Base-by-base conservation (phyloP, 257 asterid species). In the Gentiana straminea region DNA sequence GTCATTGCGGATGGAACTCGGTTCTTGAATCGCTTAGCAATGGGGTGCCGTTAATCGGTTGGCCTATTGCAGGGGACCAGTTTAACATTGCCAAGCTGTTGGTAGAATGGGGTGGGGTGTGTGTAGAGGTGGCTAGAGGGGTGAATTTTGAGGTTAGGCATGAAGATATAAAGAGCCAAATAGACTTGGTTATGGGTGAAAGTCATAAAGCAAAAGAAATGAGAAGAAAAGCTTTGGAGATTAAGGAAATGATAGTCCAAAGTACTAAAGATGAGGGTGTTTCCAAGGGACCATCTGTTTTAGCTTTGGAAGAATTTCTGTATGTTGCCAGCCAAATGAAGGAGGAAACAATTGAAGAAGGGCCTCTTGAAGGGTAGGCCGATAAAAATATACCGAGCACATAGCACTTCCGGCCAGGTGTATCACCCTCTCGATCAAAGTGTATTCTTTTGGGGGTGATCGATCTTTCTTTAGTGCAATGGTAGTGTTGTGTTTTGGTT, bases 1-100 rank as follows among this genome's bases (percentile, higher is more conserved):
- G 78, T 35, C 84, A 79, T n/a, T 84, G 84, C 45, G 85, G 90
- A 3, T 81, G 90, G 90, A 84, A 84, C 50, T 84, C 90, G 8
- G 74, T 75, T 33, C 73, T 81, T 55, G 90, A 84, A 60, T 65
- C 90, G 7, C 75, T 84, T 0, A 51, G 45, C 11, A 65, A 70
- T 35, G 85, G 85, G 2, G 79, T 84, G 41, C 79, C 85, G 2
- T 8, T 81, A 2, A 69, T 84, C 15, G 71, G 81, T 9, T 84
- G 94, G 90, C 83, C 86, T 5, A 79, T 81, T 68, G 81, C 73
- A 3, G 86, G 87, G 1, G 87, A 84, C 57, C 90, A 81, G 4
- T 73, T 69, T 7, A 79, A 64, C 68, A 84, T 79, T 63, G 86
- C 84, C 0, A 77, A 79, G 69, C 54, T 72, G 12, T 52, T 84